Evolutionary conservation across 768 basidiomycete genomes (phyloP), one percentile per base, ranked within the genome.

Genomic region (Calocera viscosa): DNA sequence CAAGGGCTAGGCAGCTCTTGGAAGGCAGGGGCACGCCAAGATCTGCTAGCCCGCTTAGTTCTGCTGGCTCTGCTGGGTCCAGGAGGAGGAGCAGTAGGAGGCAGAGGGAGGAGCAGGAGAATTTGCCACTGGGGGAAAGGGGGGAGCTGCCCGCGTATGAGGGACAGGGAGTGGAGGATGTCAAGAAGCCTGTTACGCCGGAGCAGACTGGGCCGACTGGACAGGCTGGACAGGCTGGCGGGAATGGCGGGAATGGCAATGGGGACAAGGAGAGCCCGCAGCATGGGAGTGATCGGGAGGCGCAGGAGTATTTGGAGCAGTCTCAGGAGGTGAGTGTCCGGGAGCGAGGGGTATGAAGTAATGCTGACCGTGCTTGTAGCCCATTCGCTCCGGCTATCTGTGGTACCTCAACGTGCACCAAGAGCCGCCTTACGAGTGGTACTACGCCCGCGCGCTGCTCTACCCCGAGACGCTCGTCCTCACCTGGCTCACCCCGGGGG

Each of bases 331-430:
- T 60, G 30, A 11, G 26, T 60, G 5, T 32, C 19, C 53, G 8
- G 5, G 7, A 8, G 16, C 24, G 5, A 47, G 43, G 43, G 19
- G 7, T 19, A 19, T 7, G 24, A 24, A 19, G 24, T n/a, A n/a
- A n/a, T n/a, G n/a, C n/a, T n/a, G n/a, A n/a, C n/a, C 19, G 43
- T 19, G 40, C 66, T 68, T 71, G n/a, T 72, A 95, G 94, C 92
- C 93, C 2, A 78, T 91, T 14, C 87, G 90, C 67, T 88, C 91
- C 41, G 94, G 94, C 16, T 78, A 86, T 16, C 77, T 96, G 0
- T 95, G 91, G 88, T 96, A 93, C 73, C 83, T 96, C 65, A 95
- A 96, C 67, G 94, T 95, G 0, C 94, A 96, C 72, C 87, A 88
- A 0, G 73, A 83, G 2, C 84, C 87, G 24, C 89, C 89, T 0